A percentile compares a stretch with the other conserved stretches of the same genome.
Conservation (phyloP, 768 basidiomycete species). For the Hydnum rufescens region DNA sequence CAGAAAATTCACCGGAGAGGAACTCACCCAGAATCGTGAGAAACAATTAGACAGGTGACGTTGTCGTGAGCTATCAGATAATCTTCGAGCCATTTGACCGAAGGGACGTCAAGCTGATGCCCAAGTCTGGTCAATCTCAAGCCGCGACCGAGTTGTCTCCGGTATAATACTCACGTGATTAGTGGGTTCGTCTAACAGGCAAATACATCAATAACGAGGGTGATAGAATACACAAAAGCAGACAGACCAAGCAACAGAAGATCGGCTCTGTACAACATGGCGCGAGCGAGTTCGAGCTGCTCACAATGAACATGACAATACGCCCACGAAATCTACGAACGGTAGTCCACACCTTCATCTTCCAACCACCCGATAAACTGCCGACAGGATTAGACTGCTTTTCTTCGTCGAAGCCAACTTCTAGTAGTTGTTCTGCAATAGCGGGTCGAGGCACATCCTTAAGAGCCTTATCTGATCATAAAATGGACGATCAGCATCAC, state of each 20-base stretch:
- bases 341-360: conserved; percentile 53
- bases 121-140: background rate
- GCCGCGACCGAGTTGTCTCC: background rate
- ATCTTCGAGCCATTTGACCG: conserved; percentile 81
- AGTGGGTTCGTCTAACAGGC: conserved; percentile 81
- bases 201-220: conserved; percentile 30
- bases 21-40: conserved; percentile 87
- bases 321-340: background rate
- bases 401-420: conserved; percentile 80
- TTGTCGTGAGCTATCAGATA: conserved; percentile 67
- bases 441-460: conserved; percentile 38
- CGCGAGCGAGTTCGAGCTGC: conserved; percentile 69
- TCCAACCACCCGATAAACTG: conserved; percentile 92
- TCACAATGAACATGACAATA: background rate
- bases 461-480: conserved; percentile 44
- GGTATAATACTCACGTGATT: conserved; percentile 53
- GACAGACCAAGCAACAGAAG: conserved; percentile 21
- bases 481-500: background rate
- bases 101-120: conserved; percentile 25
- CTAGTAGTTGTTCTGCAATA: conserved; percentile 59
- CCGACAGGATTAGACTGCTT: conserved; percentile 74
- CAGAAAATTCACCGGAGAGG: conserved; percentile 1
- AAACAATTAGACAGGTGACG: conserved; percentile 81
- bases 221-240: background rate
- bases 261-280: conserved; percentile 82